Evolutionary conservation across 306 rosid species (phyloP), one percentile per base, ranked within the genome.

Genomic region (Cajanus cajan): DNA sequence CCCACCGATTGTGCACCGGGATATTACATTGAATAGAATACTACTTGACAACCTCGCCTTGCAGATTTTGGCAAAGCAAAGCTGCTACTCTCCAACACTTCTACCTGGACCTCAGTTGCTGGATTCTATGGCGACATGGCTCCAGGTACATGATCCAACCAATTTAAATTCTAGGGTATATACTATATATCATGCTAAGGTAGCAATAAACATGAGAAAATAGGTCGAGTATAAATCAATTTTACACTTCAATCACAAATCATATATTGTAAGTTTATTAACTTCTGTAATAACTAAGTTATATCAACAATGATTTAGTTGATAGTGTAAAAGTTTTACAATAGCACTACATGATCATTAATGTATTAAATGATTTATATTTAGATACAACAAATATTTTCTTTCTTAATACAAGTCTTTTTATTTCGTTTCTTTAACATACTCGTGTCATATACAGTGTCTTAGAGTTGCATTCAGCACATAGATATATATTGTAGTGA

Each of bases 91-190:
- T 61, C 82, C 0, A 43, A 87, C 77, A 59, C 88, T 51, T 78
- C 86, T 37, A 84, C 71, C 24, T 92, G 94, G 93, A 82, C 93
- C 28, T 78, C 86, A 7, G 67, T 87, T 62, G 94, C 91, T 55
- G 93, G 94, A 54, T 85, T 94, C 25, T 88, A 84, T 44, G 97
- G 97, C 71, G 90, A 92, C 90, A 92, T 90, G 93, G 97, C 94
- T 68, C 97, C 91, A 77, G 94, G 97, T 90, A 88, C 45, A 10
- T 50, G 18, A 31, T 78, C 3, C 59, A 66, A 9, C 25, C 10
- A 19, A 21, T 28, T 70, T 18, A 37, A 59, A 74, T 62, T 62
- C 21, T 55, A 11, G 5, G 44, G 4, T 44, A 2, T 8, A 19
- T 52, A 59, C 16, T 59, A 59, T 0, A 5, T 21, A 54, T 21